Evolutionary conservation across 257 asterid genomes (phyloP).

Genomic region (Thymus quinquecostatus): DNA sequence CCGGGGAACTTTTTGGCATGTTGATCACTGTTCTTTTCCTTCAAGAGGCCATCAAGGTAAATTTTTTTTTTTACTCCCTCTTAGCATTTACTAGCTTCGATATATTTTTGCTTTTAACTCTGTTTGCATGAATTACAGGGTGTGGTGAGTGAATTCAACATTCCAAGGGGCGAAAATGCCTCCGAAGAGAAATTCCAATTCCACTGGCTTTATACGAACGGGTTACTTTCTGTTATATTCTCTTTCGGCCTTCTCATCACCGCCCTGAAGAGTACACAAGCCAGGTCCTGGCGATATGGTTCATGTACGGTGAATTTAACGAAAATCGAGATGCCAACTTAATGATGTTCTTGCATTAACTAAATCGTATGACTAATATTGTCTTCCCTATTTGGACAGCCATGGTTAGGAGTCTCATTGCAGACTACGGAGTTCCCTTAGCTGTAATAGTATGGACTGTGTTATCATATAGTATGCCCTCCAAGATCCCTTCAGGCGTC

Average conservation of each 20-base stretch:
- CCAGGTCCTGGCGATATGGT: slow-evolving; percentile 94
- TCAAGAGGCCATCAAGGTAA: slow-evolving; percentile 88
- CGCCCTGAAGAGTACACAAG: slow-evolving; percentile 73
- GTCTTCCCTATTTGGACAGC: slow-evolving; percentile 44
- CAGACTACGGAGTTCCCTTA: slow-evolving; percentile 94
- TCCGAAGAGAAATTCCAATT: slow-evolving; percentile 57
- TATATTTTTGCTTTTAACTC: background rate
- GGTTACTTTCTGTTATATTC: slow-evolving; percentile 78
- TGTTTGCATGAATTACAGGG: slow-evolving; percentile 57
- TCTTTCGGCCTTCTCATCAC: slow-evolving; percentile 74
- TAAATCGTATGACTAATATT: background rate
- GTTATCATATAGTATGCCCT: slow-evolving; percentile 65
- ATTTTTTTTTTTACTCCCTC: background rate
- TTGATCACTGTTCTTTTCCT: slow-evolving; percentile 80
- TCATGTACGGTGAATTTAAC: slow-evolving; percentile 49
- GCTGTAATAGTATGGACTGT: slow-evolving; percentile 86
- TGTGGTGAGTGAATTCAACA: slow-evolving; percentile 68
- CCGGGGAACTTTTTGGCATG: slow-evolving; percentile 97
- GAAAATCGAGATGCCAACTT: background rate
- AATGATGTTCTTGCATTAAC: background rate
- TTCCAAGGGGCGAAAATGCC: slow-evolving; percentile 65
- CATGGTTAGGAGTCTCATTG: slow-evolving; percentile 71
- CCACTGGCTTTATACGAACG: slow-evolving; percentile 86
- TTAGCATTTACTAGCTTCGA: background rate
- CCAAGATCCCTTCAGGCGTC: slow-evolving; percentile 67